phyloP scores from a whole-genome alignment of 2,329 filamentous ascomycete genomes.

The Aspergillus sp. region DNA sequence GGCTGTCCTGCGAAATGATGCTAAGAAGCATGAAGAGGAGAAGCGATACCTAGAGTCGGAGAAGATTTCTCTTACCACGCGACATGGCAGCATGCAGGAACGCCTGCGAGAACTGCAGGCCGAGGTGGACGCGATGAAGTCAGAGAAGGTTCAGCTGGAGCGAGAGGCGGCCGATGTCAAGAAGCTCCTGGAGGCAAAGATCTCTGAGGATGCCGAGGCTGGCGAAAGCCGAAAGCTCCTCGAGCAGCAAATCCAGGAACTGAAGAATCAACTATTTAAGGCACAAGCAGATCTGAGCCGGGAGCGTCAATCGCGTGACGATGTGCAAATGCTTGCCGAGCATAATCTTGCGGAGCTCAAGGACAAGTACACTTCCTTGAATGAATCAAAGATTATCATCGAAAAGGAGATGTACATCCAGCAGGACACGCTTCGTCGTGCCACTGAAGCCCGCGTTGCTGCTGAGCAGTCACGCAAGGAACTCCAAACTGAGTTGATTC shows the following conservation, averaged over 20 bases:
- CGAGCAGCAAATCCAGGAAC: slow-evolving; percentile 81
- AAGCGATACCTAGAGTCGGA: slow-evolving; percentile 77
- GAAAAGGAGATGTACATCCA: slow-evolving; percentile 97
- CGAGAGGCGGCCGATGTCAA: slow-evolving; percentile 89
- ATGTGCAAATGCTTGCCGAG: slow-evolving; percentile 86
- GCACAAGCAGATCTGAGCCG: slow-evolving; percentile 86
- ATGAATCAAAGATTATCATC: slow-evolving; percentile 94
- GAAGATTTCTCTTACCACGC: slow-evolving; percentile 67
- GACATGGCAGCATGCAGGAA: slow-evolving; percentile 76
- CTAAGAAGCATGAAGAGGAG: slow-evolving; percentile 80
- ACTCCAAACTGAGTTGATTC: slow-evolving; percentile 80
- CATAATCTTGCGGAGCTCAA: slow-evolving; percentile 82
- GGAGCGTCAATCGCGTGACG: slow-evolving; percentile 89
- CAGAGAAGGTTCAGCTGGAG: slow-evolving; percentile 80
- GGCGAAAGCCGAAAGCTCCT: slow-evolving; percentile 78
- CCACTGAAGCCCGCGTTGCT: slow-evolving; percentile 75
- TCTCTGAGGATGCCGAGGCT: slow-evolving; percentile 86
- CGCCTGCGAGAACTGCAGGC: slow-evolving; percentile 83
- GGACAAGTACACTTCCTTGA: slow-evolving; percentile 81
- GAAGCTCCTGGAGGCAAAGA: slow-evolving; percentile 78
- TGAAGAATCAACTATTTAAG: slow-evolving; percentile 82
- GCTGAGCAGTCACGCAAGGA: slow-evolving; percentile 89
- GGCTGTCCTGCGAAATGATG: slow-evolving; percentile 77
- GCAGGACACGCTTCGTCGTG: slow-evolving; percentile 84
- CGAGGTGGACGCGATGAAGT: slow-evolving; percentile 81